These are phyloP conservation scores for Podosphaera xanthii DNA, from an alignment of 2,329 filamentous ascomycete genomes.

Conservation along the genomic window DNA sequence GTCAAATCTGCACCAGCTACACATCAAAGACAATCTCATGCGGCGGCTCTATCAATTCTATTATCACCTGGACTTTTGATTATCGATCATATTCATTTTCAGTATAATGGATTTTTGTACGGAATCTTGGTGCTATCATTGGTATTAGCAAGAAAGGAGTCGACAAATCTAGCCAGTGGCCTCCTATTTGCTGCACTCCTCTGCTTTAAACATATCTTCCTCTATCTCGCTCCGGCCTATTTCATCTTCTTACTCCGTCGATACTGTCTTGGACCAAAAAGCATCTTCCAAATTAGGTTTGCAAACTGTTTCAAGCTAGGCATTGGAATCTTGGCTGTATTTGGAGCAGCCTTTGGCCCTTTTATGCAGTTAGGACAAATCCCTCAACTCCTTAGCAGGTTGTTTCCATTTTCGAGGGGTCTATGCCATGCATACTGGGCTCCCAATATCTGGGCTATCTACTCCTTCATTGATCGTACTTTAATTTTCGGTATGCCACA, in stretches of 20 bases:
- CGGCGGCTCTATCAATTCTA: slow-evolving; percentile 68
- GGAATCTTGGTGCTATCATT: slow-evolving; percentile 73
- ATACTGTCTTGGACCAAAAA: slow-evolving; percentile 66
- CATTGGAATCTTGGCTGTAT: slow-evolving; percentile 43
- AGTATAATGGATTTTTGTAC: slow-evolving; percentile 96
- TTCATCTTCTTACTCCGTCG: slow-evolving; percentile 77
- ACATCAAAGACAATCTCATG: slow-evolving; percentile 58
- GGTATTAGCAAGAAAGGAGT: slow-evolving; percentile 53
- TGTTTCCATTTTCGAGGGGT: slow-evolving; percentile 87
- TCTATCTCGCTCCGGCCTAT: slow-evolving; percentile 88
- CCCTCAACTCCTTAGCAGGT: slow-evolving; percentile 55
- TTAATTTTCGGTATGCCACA: slow-evolving; percentile 47
- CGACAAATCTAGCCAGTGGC: slow-evolving; percentile 55
- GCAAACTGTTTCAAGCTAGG: slow-evolving; percentile 70
- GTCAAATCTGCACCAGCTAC: slow-evolving; percentile 43
- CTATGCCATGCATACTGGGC: slow-evolving; percentile 98
- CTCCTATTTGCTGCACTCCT: slow-evolving; percentile 64
- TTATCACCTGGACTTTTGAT: slow-evolving; percentile 84
- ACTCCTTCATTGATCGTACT: slow-evolving; percentile 70
- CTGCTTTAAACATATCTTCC: slow-evolving; percentile 95
- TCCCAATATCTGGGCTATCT: slow-evolving; percentile 89
- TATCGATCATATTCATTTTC: slow-evolving; percentile 96
- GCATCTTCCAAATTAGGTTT: slow-evolving; percentile 52
- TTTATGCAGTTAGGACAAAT: slow-evolving; percentile 67
- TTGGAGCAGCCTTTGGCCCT: slow-evolving; percentile 68